Evolutionary conservation across 1,284 basidiomycete species (phyloP), one percentile per base, ranked within the genome.

Genomic region (Malassezia japonica): DNA sequence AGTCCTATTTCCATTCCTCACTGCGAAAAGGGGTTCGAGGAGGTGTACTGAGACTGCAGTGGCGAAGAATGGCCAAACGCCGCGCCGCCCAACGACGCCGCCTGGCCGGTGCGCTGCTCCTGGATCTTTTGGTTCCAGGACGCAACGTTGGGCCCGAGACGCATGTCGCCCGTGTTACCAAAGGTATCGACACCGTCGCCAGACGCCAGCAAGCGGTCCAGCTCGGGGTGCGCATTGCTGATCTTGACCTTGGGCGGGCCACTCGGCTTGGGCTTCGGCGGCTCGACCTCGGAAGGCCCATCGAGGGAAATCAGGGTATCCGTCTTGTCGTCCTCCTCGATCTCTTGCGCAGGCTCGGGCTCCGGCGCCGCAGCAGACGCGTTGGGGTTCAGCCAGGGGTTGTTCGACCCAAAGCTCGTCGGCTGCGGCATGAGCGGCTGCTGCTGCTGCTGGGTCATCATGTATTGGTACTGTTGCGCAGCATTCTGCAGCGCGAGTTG

Each of bases 381-480:
- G 44, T 48, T 32, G 54, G 56, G 27, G 35, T 28, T 46, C n/a
- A 65, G 57, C 64, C 64, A 95, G 0, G 91, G 91, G 73, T 96
- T 96, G 79, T 96, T 96, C 36, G 87, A 87, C 13, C 89, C 88
- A 60, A 80, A 80, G 4, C 78, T 78, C 1, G 80, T 82, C 18
- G 76, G 77, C 59, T 82, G 80, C 6, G 80, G 75, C 51, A 76
- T 66, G 2, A 72, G 39, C 15, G 60, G 65, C 54, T 62, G 60
- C 52, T 62, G 60, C 36, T 58, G 62, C 41, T 60, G 61, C 47
- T 76, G 74, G 38, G 73, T 74, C 69, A 75, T 75, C 53, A 75
- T 65, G 46, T 72, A 62, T 49, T 73, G 70, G 40, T 73, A 72
- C 50, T 74, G 74, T 49, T 68, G 65, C n/a, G 68, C 64, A 15